Evolutionary conservation across 2,329 filamentous ascomycete species (phyloP).

Genomic region (Cytospora paraplurivora): DNA sequence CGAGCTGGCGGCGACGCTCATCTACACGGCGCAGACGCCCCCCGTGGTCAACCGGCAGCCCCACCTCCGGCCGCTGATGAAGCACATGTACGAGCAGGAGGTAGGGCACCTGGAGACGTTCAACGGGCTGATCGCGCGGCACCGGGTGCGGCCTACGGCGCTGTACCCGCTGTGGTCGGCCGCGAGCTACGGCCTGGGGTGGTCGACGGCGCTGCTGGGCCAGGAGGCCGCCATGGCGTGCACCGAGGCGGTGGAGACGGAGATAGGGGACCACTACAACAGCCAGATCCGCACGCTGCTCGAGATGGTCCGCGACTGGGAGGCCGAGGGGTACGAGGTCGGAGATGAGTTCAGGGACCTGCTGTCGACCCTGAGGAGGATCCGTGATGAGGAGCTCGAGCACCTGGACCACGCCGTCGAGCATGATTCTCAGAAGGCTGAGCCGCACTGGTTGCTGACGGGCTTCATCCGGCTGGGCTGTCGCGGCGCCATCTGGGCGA

Average conservation of each 20-base stretch:
- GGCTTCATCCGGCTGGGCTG: slow-evolving; percentile 89
- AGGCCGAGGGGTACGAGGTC: slow-evolving; percentile 75
- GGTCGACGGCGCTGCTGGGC: slow-evolving; percentile 86
- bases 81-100: slow-evolving; percentile 98
- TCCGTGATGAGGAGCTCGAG: slow-evolving; percentile 94
- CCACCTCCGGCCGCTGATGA: slow-evolving; percentile 86
- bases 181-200: slow-evolving; percentile 79
- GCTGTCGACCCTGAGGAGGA: slow-evolving; percentile 73
- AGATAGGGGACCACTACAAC: slow-evolving; percentile 96
- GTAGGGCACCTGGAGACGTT: slow-evolving; percentile 84
- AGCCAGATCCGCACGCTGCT: slow-evolving; percentile 81
- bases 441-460: slow-evolving; percentile 86
- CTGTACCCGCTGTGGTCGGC: slow-evolving; percentile 90
- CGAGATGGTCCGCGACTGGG: slow-evolving; percentile 77
- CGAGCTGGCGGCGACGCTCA: slow-evolving; percentile 93
- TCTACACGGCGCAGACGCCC: slow-evolving; percentile 88
- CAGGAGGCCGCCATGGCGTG: slow-evolving; percentile 97
- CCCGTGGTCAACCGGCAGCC: slow-evolving; percentile 79
- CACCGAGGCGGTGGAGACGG: slow-evolving; percentile 96
- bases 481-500: slow-evolving; percentile 89
- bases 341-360: slow-evolving; percentile 76
- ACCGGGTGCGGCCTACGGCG: slow-evolving; percentile 87
- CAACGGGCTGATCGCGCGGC: slow-evolving; percentile 78
- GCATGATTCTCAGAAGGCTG: slow-evolving; percentile 87
- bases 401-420: slow-evolving; percentile 94